These are phyloP conservation scores for Myxozyma udenii DNA, from an alignment of 805 yeast species.

Conservation along the genomic window DNA sequence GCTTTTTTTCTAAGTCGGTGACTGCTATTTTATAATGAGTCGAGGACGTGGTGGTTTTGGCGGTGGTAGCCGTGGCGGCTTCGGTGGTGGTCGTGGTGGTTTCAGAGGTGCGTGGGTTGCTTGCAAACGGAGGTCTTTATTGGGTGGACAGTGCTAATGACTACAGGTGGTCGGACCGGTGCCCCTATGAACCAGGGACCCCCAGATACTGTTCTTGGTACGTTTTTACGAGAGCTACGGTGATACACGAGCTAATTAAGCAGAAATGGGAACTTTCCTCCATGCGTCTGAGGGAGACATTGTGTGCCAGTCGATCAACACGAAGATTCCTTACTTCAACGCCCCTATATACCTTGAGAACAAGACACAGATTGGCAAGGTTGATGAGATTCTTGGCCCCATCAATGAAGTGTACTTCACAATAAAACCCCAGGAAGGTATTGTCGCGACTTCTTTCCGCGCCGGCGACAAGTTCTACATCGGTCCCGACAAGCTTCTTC, in stretches of 20 bases:
- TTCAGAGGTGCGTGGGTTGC: slow-evolving; percentile 18
- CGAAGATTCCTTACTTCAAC: slow-evolving; percentile 94
- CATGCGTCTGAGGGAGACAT: slow-evolving; percentile 96
- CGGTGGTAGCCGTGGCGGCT: slow-evolving; percentile 57
- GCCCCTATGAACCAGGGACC: slow-evolving; percentile 84
- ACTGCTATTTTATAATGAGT: slow-evolving; percentile 45
- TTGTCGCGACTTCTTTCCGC: slow-evolving; percentile 88
- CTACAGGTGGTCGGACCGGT: slow-evolving; percentile 66
- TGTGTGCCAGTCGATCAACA: slow-evolving; percentile 91
- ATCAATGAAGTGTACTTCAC: slow-evolving; percentile 97
- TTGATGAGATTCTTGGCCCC: slow-evolving; percentile 97
- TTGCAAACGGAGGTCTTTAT: background rate
- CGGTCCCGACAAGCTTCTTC: slow-evolving; percentile 91
- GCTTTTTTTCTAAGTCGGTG: too few relatives aligned
- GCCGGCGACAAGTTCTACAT: slow-evolving; percentile 94
- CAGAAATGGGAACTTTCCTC: slow-evolving; percentile 87
- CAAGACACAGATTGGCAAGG: slow-evolving; percentile 79
- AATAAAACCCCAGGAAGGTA: slow-evolving; percentile 93
- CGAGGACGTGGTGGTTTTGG: slow-evolving; percentile 56
- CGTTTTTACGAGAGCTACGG: slow-evolving; percentile 3
- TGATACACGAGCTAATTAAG: background rate
- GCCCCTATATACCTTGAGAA: slow-evolving; percentile 97
- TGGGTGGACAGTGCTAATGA: background rate
- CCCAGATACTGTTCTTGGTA: slow-evolving; percentile 72
- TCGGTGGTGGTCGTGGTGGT: slow-evolving; percentile 56